Evolutionary conservation across 2,329 filamentous ascomycete species (phyloP), one percentile per base, ranked within the genome.

Genomic region (Alternaria triticimaculans): DNA sequence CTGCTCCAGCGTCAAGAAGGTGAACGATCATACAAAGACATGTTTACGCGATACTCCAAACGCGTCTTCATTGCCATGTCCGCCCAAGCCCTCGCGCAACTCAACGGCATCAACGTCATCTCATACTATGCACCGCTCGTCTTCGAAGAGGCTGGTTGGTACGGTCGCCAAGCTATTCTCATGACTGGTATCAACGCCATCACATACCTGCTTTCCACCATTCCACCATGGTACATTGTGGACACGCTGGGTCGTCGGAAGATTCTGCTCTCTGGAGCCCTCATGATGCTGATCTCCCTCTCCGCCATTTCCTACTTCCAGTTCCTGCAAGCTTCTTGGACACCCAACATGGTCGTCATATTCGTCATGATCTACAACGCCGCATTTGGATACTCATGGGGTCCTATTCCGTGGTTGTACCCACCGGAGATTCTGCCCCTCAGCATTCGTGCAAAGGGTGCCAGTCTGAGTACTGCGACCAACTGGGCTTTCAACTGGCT

Each of bases 401-500:
- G 96, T 18, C 96, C 96, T 1, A 97, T 99, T 65, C 96, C 96
- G 9, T 99, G 96, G 96, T 85, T 99, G 15, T 98, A 98, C 80
- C 96, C 96, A 14, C 96, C 96, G n/a, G 96, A 99, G 85, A 99
- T 99, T 82, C 86, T 99, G 46, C 96, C 96, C 5, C 85, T 99
- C 64, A 97, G 94, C 84, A 97, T 98, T 78, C 90, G 96, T 74
- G 97, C 95, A 64, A 98, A 98, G 85, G 96, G 96, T 65, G 95
- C 96, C 58, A 97, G 94, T 86, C 82, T 99, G 78, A 97, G 95
- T 64, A 98, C 96, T 2, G 96, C 96, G 18, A 90, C 94, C 30
- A 99, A 99, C 78, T 99, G 96, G 96, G 94, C 95, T 2, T 97
- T 96, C 82, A 99, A 99, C 82, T 99, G 94, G 92, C 85, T 98